Conservation (phyloP, 2,329 filamentous ascomycete genomes). For the Colletotrichum sp. region DNA sequence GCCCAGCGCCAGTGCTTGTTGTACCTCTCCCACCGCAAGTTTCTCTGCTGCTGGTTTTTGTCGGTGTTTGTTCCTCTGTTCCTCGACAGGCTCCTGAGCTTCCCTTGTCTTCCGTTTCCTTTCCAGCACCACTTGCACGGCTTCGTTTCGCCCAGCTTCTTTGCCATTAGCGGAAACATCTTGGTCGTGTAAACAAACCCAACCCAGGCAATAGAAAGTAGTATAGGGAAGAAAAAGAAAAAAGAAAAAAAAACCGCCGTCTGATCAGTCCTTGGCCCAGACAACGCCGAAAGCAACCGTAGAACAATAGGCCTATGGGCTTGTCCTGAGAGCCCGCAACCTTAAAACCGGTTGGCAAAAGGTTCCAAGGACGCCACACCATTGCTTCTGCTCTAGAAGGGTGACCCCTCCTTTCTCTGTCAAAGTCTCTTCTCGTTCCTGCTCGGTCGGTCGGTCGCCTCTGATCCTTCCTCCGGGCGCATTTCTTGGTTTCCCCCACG, state of each 20-base stretch:
- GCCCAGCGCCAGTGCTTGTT: not conserved
- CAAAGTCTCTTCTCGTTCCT: slow-evolving; percentile 7
- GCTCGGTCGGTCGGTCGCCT: slow-evolving; percentile 8
- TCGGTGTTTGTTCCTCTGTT: not conserved
- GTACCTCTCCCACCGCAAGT: not conserved
- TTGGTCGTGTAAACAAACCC: slow-evolving; percentile 13
- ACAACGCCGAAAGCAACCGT: slow-evolving; percentile 11
- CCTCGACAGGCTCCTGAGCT: not conserved
- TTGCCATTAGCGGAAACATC: slow-evolving; percentile 15
- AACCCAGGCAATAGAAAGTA: not conserved
- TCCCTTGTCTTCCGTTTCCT: not conserved
- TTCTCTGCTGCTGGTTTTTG: not conserved
- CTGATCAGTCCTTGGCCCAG: not conserved
- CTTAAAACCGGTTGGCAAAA: slow-evolving; percentile 6
- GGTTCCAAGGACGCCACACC: slow-evolving; percentile 11
- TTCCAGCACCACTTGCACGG: slow-evolving; percentile 1
- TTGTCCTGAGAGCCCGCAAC: slow-evolving; percentile 15
- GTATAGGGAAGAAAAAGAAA: not conserved
- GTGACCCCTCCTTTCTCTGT: slow-evolving; percentile 9
- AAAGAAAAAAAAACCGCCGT: not conserved
- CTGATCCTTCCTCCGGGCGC: slow-evolving; percentile 18
- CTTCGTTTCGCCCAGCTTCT: slow-evolving; percentile 8
- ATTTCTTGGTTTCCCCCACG: slow-evolving; percentile 19
- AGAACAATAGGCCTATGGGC: slow-evolving; percentile 8
- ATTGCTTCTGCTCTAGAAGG: slow-evolving; percentile 20